These are phyloP conservation scores for Oryza glumipatula DNA, from an alignment of 176 grass and related monocot species.

Conservation along the genomic window DNA sequence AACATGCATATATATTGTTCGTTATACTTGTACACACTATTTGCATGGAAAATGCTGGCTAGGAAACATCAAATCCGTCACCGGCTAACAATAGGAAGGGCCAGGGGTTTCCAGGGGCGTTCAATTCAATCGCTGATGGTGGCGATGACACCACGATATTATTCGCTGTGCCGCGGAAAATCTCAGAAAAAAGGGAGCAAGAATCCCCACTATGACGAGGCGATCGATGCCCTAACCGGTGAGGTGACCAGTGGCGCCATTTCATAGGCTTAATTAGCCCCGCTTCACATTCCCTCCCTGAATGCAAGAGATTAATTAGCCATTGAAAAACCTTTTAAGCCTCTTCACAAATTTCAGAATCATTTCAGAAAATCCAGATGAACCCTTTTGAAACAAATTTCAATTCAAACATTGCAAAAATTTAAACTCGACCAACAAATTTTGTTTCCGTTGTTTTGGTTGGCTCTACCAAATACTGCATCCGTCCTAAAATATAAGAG, in stretches of 20 bases:
- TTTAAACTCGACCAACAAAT: not conserved
- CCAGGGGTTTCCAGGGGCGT: not conserved
- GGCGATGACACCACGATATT: constrained; percentile 15
- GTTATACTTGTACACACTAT: not conserved
- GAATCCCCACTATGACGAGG: constrained; percentile 1
- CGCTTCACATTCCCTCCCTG: not conserved
- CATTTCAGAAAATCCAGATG: not conserved
- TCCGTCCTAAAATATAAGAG: too few relatives aligned
- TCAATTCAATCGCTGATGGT: too few relatives aligned
- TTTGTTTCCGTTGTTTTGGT: not conserved
- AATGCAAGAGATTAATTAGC: not conserved
- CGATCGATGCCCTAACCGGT: not conserved
- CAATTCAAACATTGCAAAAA: not conserved
- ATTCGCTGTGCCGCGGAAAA: constrained; percentile 25
- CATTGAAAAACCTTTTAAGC: not conserved
- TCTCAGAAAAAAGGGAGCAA: not conserved
- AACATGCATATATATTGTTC: not conserved
- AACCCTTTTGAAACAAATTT: not conserved
- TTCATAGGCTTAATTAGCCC: not conserved
- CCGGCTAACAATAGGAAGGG: not conserved
- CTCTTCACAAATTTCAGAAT: not conserved
- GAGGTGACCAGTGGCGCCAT: constrained; percentile 14
- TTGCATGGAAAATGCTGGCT: not conserved
- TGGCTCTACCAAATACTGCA: not conserved
- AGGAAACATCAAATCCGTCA: constrained; percentile 5